A percentile compares a stretch with the other conserved stretches of the same genome.
These are phyloP conservation scores for Mitragyna speciosa DNA, from an alignment of 257 asterid species.

Conservation along the genomic window DNA sequence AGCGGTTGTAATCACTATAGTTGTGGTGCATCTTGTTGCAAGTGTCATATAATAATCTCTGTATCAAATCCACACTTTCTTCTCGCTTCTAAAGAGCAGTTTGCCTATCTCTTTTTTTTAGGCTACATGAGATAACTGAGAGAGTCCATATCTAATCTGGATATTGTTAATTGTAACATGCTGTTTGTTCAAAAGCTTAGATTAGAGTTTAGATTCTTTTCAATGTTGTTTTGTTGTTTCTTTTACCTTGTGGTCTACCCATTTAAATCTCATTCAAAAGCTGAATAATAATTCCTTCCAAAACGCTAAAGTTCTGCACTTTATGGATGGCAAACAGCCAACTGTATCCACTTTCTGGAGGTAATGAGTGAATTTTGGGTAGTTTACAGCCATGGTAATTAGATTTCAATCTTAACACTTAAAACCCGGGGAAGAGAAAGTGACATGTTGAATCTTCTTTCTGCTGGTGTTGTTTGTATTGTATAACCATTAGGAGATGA, in stretches of 20 bases:
- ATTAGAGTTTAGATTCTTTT: neutral
- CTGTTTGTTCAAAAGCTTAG: neutral
- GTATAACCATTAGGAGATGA: slow-evolving; percentile 62
- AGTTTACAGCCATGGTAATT: neutral
- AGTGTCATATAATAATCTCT: neutral
- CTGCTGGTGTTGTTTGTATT: neutral
- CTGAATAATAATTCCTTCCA: neutral
- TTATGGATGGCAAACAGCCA: too few species aligned
- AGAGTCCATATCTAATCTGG: neutral
- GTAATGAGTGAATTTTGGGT: neutral
- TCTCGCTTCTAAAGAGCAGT: neutral
- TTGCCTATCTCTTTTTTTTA: neutral
- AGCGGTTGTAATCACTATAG: neutral
- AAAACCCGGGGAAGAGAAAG: neutral
- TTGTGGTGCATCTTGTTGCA: neutral
- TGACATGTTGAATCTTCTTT: neutral
- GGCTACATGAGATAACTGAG: neutral
- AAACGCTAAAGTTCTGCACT: neutral
- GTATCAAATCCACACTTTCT: neutral
- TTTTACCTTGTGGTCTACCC: neutral
- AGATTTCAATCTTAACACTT: neutral
- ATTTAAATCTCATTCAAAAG: neutral
- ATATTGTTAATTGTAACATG: neutral
- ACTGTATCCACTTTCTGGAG: neutral
- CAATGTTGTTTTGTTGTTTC: neutral